Conservation (phyloP, 2,329 filamentous ascomycete species). For the Phialocephala subalpina region DNA sequence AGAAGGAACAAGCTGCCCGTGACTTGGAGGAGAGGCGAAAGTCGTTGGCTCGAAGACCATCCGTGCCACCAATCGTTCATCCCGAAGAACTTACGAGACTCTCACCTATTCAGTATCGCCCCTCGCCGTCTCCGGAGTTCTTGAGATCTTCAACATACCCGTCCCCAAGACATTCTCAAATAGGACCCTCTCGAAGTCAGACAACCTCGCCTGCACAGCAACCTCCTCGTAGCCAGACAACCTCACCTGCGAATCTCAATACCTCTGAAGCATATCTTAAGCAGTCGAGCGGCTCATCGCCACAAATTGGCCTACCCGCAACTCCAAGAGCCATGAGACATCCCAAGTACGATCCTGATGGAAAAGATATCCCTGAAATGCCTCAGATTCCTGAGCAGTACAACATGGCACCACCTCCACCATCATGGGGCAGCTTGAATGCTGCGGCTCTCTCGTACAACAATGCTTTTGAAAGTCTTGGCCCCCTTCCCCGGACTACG, state of each 20-base stretch:
- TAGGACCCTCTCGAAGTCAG: conserved; percentile 63
- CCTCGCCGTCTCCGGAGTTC: conserved; percentile 36
- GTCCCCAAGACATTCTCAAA: conserved; percentile 47
- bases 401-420: conserved; percentile 32
- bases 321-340: conserved; percentile 92
- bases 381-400: conserved; percentile 60
- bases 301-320: conserved; percentile 80
- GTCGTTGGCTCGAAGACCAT: conserved; percentile 82
- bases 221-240: conserved; percentile 69
- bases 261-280: conserved; percentile 43
- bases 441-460: conserved; percentile 34
- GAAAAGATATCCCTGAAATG: conserved; percentile 63
- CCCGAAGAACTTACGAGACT: conserved; percentile 62
- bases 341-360: conserved; percentile 70
- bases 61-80: conserved; percentile 81
- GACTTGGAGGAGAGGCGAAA: conserved; percentile 89
- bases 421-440: conserved; percentile 38
- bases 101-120: conserved; percentile 40
- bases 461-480: conserved; percentile 39
- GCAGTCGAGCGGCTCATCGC: conserved; percentile 58
- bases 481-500: conserved; percentile 44
- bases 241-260: conserved; percentile 48
- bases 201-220: conserved; percentile 59
- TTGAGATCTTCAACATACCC: conserved; percentile 33
- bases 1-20: conserved; percentile 79